phyloP scores from a whole-genome alignment of 495 filamentous ascomycete genomes.

The Annulohypoxylon maeteangense region DNA sequence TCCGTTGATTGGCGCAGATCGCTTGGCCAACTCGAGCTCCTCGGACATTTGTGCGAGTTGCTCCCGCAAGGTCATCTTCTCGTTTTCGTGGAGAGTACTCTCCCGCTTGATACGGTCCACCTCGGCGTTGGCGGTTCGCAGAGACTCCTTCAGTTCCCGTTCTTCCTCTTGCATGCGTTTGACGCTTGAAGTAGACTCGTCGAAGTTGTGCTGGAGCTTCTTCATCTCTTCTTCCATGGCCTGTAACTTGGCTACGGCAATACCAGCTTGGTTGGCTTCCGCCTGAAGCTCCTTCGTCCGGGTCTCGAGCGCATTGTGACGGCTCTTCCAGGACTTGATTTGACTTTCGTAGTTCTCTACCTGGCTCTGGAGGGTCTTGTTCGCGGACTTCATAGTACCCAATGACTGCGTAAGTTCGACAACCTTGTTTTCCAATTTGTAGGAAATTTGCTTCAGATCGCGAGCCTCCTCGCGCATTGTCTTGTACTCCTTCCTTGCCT shows the following conservation, averaged over 20 bases:
- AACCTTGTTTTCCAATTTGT: slow-evolving; percentile 99
- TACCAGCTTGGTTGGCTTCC: slow-evolving; percentile 98
- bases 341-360: slow-evolving; percentile 97
- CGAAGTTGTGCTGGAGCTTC: slow-evolving; percentile 84
- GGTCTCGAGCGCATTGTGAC: slow-evolving; percentile 90
- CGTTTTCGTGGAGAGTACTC: slow-evolving; percentile 77
- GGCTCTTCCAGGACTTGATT: slow-evolving; percentile 90
- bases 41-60: slow-evolving; percentile 92
- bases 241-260: slow-evolving; percentile 84
- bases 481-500: slow-evolving; percentile 87
- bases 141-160: slow-evolving; percentile 78
- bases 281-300: slow-evolving; percentile 91
- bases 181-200: slow-evolving; percentile 85
- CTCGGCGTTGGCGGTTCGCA: slow-evolving; percentile 79
- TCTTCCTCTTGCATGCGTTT: slow-evolving; percentile 96
- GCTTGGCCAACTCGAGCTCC: slow-evolving; percentile 86
- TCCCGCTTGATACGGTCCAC: slow-evolving; percentile 77
- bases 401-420: slow-evolving; percentile 95
- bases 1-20: slow-evolving; percentile 69
- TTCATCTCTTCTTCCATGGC: slow-evolving; percentile 95
- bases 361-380: slow-evolving; percentile 86
- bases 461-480: slow-evolving; percentile 90
- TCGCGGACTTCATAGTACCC: slow-evolving; percentile 90
- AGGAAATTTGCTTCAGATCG: slow-evolving; percentile 98
- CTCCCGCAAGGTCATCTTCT: slow-evolving; percentile 83